phyloP scores from a whole-genome alignment of 768 basidiomycete species.

The Gymnopilus junonius region DNA sequence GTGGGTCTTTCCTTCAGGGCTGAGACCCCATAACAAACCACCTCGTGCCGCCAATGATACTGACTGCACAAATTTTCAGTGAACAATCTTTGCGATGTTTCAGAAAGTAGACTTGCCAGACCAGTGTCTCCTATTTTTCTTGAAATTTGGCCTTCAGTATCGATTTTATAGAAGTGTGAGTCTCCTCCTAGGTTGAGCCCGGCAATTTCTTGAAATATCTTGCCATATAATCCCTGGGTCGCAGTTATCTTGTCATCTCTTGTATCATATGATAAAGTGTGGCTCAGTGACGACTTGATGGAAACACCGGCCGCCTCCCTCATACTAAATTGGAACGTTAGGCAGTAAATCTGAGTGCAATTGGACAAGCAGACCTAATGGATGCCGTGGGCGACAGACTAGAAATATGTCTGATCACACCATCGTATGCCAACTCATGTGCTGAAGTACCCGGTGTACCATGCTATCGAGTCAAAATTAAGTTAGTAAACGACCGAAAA shows the following conservation, averaged over 20 bases:
- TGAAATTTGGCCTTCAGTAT: constrained; percentile 67
- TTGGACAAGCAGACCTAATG: constrained; percentile 60
- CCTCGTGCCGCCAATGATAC: constrained; percentile 74
- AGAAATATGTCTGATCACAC: constrained; percentile 75
- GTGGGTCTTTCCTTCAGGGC: constrained; percentile 43
- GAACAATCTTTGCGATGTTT: not conserved
- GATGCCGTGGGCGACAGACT: constrained; percentile 77
- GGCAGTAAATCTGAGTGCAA: not conserved
- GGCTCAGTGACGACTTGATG: constrained; percentile 82
- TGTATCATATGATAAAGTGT: constrained; percentile 77
- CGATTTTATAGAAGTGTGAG: constrained; percentile 74
- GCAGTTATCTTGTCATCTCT: constrained; percentile 72
- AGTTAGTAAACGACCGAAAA: not conserved
- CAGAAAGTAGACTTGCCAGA: constrained; percentile 47
- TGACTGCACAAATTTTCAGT: constrained; percentile 48
- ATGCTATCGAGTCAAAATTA: constrained; percentile 31
- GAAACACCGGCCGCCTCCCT: constrained; percentile 83
- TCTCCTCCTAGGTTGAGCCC: constrained; percentile 65
- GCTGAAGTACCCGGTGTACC: constrained; percentile 42
- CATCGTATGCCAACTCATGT: constrained; percentile 89
- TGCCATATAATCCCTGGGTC: constrained; percentile 64
- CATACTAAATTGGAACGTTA: constrained; percentile 52
- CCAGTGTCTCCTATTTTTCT: constrained; percentile 55
- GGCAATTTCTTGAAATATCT: constrained; percentile 70
- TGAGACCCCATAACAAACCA: constrained; percentile 72